Base-by-base conservation (phyloP, 2,329 filamentous ascomycete species). In the Fusarium sp. region DNA sequence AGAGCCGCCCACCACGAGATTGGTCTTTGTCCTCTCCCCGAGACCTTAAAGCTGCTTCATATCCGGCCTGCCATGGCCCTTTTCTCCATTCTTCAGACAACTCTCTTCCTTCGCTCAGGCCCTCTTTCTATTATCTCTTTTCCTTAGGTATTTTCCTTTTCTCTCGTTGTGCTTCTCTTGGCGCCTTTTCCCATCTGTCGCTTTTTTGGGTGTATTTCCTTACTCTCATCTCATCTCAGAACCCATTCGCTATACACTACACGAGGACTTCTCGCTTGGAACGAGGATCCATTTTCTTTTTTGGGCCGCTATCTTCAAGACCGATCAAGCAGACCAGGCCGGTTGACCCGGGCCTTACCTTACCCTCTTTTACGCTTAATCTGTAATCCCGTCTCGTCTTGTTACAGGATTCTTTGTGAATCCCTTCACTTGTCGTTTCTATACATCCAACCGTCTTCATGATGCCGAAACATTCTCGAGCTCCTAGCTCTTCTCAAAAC, bases 381-480 rank as follows among this genome's bases (percentile, higher is more conserved):
- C 70, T 68, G 70, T 75, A 75, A 75, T 75, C n/a, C n/a, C n/a
- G n/a, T n/a, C n/a, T n/a, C n/a, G n/a, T n/a, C 53, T 64, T 54
- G 46, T 57, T 54, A 63, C 57, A 55, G 49, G 64, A 50, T 50
- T 65, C 63, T 43, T 61, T 46, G 49, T 39, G 60, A 64, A 60
- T 61, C 60, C 59, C 39, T 63, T 63, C 21, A 58, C 50, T 47
- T 62, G 53, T 53, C 55, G 65, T 52, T 64, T 35, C 39, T 57
- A 60, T 42, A 57, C 37, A 49, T 38, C 60, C 41, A 55, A 37
- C 60, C 62, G 35, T 52, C 46, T 57, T 49, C 44, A 66, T 72
- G 70, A 85, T 85, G 84, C 80, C 84, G 55, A 84, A 82, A 74
- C 81, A 84, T 70, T 78, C 77, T 11, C 79, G 82, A 63, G 78